Evolutionary conservation across 129 eudicot species (phyloP).

Genomic region (Mikania micrantha): DNA sequence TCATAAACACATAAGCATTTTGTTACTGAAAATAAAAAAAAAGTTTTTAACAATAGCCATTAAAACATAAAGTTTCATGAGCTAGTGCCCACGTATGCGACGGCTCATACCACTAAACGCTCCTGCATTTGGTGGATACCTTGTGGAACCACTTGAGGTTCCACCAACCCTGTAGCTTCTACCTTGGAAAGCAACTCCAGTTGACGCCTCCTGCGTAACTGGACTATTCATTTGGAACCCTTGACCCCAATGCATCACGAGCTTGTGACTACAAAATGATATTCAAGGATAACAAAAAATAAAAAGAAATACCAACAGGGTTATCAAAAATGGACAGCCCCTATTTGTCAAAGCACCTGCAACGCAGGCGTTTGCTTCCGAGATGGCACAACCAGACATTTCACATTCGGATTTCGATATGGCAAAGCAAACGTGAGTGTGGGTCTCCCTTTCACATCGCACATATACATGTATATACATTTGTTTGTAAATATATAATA

Average conservation of each 20-base stretch:
- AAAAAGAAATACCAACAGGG: background rate
- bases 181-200: constrained; percentile 42
- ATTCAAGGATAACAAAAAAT: constrained; percentile 27
- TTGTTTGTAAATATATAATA: too few relatives aligned
- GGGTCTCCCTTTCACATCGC: too few relatives aligned
- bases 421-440: too few relatives aligned
- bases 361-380: too few relatives aligned
- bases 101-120: constrained; percentile 36
- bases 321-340: background rate
- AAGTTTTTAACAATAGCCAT: background rate
- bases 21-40: background rate
- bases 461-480: too few relatives aligned
- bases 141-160: constrained; percentile 1
- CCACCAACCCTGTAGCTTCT: constrained; percentile 42
- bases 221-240: constrained; percentile 54
- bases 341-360: background rate
- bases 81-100: constrained; percentile 27
- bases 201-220: constrained; percentile 15
- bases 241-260: constrained; percentile 52
- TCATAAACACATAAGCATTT: background rate
- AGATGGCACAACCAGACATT: too few relatives aligned
- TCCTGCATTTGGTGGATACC: constrained; percentile 13
- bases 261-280: constrained; percentile 41
- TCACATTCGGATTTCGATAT: too few relatives aligned
- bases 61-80: background rate